phyloP scores from a whole-genome alignment of 345 rosid species.

The rapeseed (Brassica napus) region Da-Ae NC_063443.1:16729501-16730000 shows the following conservation, averaged over 20 bases:
- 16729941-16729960: not conserved
- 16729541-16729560: not conserved
- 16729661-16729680: constrained; percentile 17
- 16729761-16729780: constrained; percentile 18
- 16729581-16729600: not conserved
- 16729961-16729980: not conserved
- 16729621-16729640: not conserved
- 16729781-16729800: constrained; percentile 20
- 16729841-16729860: not conserved
- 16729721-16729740: not conserved
- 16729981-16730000: constrained; percentile 9
- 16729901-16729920: not conserved
- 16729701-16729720: not conserved
- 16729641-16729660: not conserved
- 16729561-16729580: not conserved
- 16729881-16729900: not conserved
- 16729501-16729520: not conserved
- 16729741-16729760: not conserved
- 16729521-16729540: not conserved
- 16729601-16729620: not conserved
- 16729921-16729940: not conserved
- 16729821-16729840: constrained; percentile 9
- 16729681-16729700: constrained; percentile 16
- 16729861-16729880: constrained; percentile 5
- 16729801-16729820: constrained; percentile 9